A percentile compares a stretch with the other conserved stretches of the same genome.
Evolutionary conservation across 225 moss, liverwort and hornwort species (phyloP).

Genomic region (Asterella californica): DNA sequence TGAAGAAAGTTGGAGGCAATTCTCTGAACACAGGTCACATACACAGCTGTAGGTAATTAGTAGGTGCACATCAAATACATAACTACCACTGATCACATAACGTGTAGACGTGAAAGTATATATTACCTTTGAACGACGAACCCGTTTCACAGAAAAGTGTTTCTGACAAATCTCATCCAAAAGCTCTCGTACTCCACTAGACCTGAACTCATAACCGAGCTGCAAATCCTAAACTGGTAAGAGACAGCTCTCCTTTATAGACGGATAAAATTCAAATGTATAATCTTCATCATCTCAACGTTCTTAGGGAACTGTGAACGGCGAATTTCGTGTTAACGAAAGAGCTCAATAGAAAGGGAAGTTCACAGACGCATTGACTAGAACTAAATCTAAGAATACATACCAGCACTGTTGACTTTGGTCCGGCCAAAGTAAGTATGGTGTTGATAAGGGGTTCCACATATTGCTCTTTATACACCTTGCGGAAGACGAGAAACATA

Average conservation of each 20-base stretch:
- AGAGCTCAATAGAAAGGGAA: background rate
- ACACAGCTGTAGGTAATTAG: too few species aligned
- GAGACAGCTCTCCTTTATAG: background rate
- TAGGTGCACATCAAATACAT: too few species aligned
- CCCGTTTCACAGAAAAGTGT: conserved; percentile 72
- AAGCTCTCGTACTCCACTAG: conserved; percentile 72
- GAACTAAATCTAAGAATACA: conserved; percentile 1
- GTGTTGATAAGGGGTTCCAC: conserved; percentile 71
- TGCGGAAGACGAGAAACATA: conserved; percentile 8
- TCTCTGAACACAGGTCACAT: too few species aligned
- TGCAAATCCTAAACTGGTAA: conserved; percentile 26
- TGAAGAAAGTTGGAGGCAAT: too few species aligned
- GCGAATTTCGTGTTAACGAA: background rate
- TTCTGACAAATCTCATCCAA: conserved; percentile 59
- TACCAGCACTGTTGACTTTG: conserved; percentile 80
- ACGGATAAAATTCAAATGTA: background rate
- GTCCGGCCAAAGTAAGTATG: conserved; percentile 72
- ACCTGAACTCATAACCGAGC: conserved; percentile 93
- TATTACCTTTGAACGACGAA: conserved; percentile 66
- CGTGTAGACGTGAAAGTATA: conserved; percentile 18
- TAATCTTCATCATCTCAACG: background rate
- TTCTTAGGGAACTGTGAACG: background rate
- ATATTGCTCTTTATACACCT: conserved; percentile 91
- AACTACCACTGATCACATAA: too few species aligned
- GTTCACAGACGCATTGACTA: background rate